phyloP scores from a whole-genome alignment of 306 rosid species.

The Rosa rugosa region DNA sequence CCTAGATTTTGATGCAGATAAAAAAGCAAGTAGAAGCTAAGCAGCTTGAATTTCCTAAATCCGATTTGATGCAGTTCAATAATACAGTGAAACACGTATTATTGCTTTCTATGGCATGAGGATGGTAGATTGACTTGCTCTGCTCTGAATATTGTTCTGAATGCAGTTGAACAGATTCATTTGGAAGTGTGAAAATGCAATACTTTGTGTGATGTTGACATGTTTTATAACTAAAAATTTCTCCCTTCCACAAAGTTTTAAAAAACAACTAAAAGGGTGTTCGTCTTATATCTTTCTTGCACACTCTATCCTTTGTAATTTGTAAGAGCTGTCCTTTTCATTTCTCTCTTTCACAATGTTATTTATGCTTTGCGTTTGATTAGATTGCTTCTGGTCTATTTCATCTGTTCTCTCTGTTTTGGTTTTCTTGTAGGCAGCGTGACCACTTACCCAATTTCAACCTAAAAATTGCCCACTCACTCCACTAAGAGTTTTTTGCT shows the following conservation, averaged over 20 bases:
- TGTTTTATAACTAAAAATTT: neutral
- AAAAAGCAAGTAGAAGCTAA: slow-evolving; percentile 53
- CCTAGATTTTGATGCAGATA: no score
- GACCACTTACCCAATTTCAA: no score
- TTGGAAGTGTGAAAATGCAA: neutral
- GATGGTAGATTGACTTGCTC: neutral
- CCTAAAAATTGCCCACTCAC: no score
- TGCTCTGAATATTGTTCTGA: neutral
- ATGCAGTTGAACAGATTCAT: neutral
- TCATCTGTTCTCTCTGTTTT: slow-evolving; percentile 2
- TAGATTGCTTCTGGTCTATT: neutral
- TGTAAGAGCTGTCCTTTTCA: neutral
- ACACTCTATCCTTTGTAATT: neutral
- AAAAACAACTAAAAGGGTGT: neutral
- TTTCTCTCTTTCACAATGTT: neutral
- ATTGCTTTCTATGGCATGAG: neutral
- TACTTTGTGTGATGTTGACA: neutral
- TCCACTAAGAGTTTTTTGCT: no score
- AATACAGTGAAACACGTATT: neutral
- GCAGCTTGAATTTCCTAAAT: slow-evolving; percentile 52
- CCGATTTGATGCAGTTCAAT: slow-evolving; percentile 78
- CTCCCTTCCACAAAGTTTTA: neutral
- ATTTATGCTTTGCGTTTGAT: neutral
- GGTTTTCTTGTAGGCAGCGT: slow-evolving; percentile 40
- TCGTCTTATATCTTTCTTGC: neutral